Conservation (phyloP, 495 filamentous ascomycete species). For the Penicillium simplicissimum region DNA sequence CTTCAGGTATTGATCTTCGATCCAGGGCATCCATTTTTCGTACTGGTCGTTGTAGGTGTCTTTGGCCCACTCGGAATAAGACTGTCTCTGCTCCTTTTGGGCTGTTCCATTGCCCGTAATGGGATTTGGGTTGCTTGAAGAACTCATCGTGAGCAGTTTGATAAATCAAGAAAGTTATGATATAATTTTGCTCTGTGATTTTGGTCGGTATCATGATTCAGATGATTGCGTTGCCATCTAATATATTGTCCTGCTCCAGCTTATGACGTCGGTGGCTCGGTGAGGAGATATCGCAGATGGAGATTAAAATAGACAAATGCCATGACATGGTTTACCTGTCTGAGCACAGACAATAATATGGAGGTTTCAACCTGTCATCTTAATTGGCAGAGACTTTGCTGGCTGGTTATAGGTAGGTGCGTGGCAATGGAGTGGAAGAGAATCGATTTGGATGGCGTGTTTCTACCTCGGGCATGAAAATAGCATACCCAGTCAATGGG, state of each 20-base stretch:
- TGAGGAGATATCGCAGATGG: not conserved
- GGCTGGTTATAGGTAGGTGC: not conserved
- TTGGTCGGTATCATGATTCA: not conserved
- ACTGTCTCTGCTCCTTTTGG: slow-evolving; percentile 27
- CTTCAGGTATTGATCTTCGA: slow-evolving; percentile 67
- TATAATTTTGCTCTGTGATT: not conserved
- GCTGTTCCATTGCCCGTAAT: not conserved
- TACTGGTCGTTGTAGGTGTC: slow-evolving; percentile 65
- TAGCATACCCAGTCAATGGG: no score
- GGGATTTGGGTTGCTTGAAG: slow-evolving; percentile 1
- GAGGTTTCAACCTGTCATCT: not conserved
- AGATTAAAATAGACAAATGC: not conserved
- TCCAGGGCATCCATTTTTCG: slow-evolving; percentile 73
- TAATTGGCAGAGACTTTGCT: not conserved
- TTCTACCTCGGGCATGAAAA: not conserved
- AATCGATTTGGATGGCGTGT: not conserved
- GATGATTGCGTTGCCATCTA: not conserved
- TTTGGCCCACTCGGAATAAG: slow-evolving; percentile 54
- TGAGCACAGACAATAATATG: not conserved
- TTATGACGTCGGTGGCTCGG: slow-evolving; percentile 7
- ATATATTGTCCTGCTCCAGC: not conserved
- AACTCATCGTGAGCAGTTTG: slow-evolving; percentile 5
- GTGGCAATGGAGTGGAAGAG: not conserved
- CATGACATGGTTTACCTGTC: not conserved
- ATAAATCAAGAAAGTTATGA: not conserved